Percentiles rank a stretch among this genome's conserved stretches.
Conservation (phyloP, 768 basidiomycete genomes). For the Crepidotus variabilis region DNA sequence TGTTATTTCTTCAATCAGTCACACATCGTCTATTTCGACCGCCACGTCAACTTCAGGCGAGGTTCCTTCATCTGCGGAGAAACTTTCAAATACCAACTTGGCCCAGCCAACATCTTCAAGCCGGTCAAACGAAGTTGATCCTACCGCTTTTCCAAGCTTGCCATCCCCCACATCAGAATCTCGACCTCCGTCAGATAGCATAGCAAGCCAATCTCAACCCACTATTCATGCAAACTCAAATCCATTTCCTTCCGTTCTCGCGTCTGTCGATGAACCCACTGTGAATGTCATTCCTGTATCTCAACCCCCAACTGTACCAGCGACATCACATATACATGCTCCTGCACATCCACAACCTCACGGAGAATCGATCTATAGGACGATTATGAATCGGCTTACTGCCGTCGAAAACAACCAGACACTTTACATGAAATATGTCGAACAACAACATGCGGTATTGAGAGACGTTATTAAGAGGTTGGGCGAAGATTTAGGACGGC, state of each 20-base stretch:
- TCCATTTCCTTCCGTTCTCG: neutral
- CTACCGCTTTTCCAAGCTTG: no score
- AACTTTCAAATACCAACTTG: no score
- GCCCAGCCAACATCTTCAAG: no score
- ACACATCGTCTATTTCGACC: no score
- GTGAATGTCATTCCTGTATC: constrained; percentile 9
- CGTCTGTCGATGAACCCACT: constrained; percentile 5
- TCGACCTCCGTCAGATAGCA: neutral
- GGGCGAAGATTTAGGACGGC: constrained; percentile 72
- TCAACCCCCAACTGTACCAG: constrained; percentile 11
- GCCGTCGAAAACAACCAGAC: constrained; percentile 86
- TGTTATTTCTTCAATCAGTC: no score
- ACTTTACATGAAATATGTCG: constrained; percentile 79
- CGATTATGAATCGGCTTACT: constrained; percentile 90
- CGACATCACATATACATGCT: constrained; percentile 9
- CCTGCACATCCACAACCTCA: constrained; percentile 22
- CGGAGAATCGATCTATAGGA: constrained; percentile 93
- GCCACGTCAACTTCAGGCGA: no score
- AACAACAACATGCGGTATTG: constrained; percentile 79
- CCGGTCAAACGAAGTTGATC: no score
- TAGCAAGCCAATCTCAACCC: neutral
- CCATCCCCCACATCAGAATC: no score
- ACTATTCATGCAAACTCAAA: neutral
- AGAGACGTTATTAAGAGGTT: constrained; percentile 71
- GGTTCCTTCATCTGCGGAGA: no score